A percentile compares a stretch with the other conserved stretches of the same genome.
Conservation (phyloP, 176 grass and related monocot genomes). For the Zoysia japonica region DNA sequence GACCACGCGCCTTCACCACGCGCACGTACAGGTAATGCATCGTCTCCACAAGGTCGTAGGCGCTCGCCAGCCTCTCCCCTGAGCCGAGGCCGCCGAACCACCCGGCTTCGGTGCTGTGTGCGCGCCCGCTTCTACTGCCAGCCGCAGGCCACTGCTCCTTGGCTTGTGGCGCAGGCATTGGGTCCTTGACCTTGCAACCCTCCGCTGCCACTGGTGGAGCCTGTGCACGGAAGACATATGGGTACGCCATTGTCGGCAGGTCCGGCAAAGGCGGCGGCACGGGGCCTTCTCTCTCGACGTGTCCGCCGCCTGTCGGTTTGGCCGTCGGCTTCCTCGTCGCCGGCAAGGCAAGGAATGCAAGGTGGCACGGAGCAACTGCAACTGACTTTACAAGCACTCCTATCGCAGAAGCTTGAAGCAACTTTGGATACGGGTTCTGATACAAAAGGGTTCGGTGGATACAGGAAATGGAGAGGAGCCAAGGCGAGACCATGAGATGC, state of each 20-base stretch:
- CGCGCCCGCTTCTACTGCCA: constrained; percentile 1
- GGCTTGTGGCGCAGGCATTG: constrained; percentile 33
- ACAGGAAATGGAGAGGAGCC: constrained; percentile 40
- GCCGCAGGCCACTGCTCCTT: constrained; percentile 49
- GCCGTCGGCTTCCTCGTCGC: constrained; percentile 47
- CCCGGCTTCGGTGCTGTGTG: background rate
- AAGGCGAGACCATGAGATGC: constrained; percentile 46
- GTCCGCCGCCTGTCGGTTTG: constrained; percentile 17
- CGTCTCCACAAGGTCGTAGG: constrained; percentile 79
- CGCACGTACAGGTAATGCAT: constrained; percentile 83
- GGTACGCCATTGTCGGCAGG: constrained; percentile 54
- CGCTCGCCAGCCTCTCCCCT: constrained; percentile 56
- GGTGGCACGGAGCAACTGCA: constrained; percentile 33
- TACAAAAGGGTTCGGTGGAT: constrained; percentile 22
- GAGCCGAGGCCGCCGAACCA: constrained; percentile 32
- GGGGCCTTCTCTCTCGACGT: background rate
- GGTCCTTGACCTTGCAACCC: constrained; percentile 55
- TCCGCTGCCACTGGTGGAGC: constrained; percentile 45
- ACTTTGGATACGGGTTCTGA: constrained; percentile 7
- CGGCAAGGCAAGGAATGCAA: constrained; percentile 43
- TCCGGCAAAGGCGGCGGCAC: constrained; percentile 1
- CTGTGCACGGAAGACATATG: constrained; percentile 57
- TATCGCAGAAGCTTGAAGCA: constrained; percentile 42
- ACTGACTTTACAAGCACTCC: constrained; percentile 21
- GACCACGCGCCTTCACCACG: constrained; percentile 69